These are phyloP conservation scores for Leccinum uliginosum DNA, from an alignment of 768 basidiomycete genomes.

Conservation along the genomic window DNA sequence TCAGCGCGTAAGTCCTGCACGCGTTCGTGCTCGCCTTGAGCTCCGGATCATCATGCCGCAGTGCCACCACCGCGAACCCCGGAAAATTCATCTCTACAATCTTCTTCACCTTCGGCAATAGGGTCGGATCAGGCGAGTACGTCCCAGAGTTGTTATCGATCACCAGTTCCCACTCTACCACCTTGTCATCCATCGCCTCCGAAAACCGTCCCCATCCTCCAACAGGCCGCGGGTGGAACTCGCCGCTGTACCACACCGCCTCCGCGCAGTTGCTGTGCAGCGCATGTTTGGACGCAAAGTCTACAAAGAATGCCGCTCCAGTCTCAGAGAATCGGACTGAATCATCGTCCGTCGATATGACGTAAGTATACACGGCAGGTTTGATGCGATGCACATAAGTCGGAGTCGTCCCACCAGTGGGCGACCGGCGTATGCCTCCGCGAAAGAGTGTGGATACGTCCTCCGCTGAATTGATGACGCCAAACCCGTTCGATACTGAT, in stretches of 20 bases:
- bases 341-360: conserved; percentile 72
- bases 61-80: conserved; percentile 52
- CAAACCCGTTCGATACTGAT: conserved; percentile 57
- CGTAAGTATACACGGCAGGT: conserved; percentile 82
- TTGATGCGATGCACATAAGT: conserved; percentile 51
- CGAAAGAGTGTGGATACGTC: conserved; percentile 52
- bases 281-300: conserved; percentile 84
- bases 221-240: conserved; percentile 71
- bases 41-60: conserved; percentile 52
- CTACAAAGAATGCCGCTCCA: conserved; percentile 81
- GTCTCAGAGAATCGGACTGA: conserved; percentile 83
- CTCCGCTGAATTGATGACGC: conserved; percentile 45
- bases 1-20: conserved; percentile 62
- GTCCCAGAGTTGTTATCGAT: conserved; percentile 87
- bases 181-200: conserved; percentile 49
- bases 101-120: conserved; percentile 58
- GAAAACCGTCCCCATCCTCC: conserved; percentile 65
- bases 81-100: conserved; percentile 73
- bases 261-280: conserved; percentile 72
- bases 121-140: conserved; percentile 64
- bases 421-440: conserved; percentile 31
- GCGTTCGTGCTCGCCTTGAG: conserved; percentile 58
- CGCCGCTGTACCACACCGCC: conserved; percentile 67
- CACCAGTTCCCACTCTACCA: conserved; percentile 74
- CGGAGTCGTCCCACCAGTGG: conserved; percentile 9